Conservation (phyloP, 257 asterid species). For the Solanum tacnaense region DNA sequence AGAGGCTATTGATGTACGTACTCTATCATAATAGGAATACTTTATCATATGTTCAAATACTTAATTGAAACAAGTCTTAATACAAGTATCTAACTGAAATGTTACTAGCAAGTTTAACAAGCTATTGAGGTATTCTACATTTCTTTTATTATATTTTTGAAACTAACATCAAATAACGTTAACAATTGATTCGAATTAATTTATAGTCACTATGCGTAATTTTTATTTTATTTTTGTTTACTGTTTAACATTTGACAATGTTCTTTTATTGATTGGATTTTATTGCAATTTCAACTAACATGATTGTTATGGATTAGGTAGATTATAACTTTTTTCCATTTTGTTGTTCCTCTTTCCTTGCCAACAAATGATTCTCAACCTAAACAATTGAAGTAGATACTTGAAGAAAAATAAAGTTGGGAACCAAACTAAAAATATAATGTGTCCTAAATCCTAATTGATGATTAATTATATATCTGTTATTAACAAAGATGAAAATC, state of each 20-base stretch:
- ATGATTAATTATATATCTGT: neutral
- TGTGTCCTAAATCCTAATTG: neutral
- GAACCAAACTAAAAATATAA: neutral
- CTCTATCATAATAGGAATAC: neutral
- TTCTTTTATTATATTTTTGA: neutral
- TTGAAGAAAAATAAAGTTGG: neutral
- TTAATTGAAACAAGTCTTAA: neutral
- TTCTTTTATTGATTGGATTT: neutral
- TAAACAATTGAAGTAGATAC: neutral
- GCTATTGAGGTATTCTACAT: neutral
- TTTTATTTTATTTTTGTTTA: neutral
- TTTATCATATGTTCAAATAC: neutral
- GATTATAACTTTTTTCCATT: neutral
- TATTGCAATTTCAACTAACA: neutral
- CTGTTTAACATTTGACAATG: neutral
- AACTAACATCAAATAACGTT: neutral
- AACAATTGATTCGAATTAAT: neutral
- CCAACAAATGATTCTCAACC: neutral
- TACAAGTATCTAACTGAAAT: neutral
- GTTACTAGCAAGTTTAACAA: neutral
- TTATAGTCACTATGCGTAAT: neutral
- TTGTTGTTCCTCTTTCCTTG: neutral
- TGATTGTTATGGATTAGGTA: neutral
- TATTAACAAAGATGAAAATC: no score
- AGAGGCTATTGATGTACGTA: neutral